Conservation (phyloP, 148 eudicot genomes). For the Mesembryanthemum crystallinum region DNA sequence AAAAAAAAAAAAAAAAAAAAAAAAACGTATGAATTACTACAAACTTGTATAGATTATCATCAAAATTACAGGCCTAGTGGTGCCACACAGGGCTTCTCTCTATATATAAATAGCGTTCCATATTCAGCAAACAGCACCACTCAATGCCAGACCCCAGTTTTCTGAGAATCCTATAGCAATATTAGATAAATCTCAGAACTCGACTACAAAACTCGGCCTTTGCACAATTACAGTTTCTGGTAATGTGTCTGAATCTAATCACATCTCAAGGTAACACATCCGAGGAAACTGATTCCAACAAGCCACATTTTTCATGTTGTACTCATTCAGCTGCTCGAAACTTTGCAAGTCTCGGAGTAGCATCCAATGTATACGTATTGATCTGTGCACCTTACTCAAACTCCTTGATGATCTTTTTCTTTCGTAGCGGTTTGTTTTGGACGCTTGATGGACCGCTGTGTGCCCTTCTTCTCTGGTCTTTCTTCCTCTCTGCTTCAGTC, state of each 20-base stretch:
- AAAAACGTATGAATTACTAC: too few relatives aligned
- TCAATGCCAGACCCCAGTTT: neutral
- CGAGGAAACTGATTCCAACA: neutral
- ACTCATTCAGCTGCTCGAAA: too few relatives aligned
- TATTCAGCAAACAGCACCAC: neutral
- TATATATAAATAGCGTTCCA: neutral
- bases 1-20: too few relatives aligned
- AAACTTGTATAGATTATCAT: neutral
- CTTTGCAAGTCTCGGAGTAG: too few relatives aligned
- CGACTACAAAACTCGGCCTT: neutral
- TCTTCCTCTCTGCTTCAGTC: constrained; percentile 59
- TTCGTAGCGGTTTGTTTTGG: constrained; percentile 53
- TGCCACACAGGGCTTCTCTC: neutral
- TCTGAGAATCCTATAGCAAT: neutral
- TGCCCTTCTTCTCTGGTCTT: constrained; percentile 71
- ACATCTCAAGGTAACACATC: neutral
- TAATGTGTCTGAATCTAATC: neutral
- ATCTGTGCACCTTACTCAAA: constrained; percentile 41
- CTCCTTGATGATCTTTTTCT: constrained; percentile 59
- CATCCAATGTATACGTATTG: neutral
- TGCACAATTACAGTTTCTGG: neutral
- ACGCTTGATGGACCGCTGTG: constrained; percentile 80
- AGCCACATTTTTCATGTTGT: neutral
- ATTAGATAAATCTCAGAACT: neutral
- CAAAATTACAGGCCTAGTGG: neutral